Conservation (phyloP, 164 flowering plant genomes). For the Taxillus chinensis region DNA sequence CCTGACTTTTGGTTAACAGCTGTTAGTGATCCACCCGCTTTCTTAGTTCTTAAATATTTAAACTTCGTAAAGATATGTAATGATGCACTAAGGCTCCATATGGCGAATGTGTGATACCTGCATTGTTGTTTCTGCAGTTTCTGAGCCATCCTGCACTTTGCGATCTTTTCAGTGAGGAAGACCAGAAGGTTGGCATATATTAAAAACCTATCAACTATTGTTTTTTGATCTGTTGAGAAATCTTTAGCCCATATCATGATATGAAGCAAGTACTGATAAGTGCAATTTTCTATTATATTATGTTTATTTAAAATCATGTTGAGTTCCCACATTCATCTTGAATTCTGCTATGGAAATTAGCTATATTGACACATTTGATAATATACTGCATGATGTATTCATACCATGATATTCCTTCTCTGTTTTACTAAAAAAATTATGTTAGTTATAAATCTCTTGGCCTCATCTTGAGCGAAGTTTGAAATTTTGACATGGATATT, state of each 20-base stretch:
- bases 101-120: background rate
- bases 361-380: no score
- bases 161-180: conserved; percentile 36
- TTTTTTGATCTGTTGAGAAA: background rate
- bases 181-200: conserved; percentile 27
- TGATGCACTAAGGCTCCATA: no score
- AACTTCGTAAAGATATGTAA: no score
- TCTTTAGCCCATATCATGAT: background rate
- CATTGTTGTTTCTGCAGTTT: conserved; percentile 21
- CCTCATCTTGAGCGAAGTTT: no score
- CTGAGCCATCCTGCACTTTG: conserved; percentile 40
- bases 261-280: background rate
- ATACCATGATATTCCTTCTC: no score
- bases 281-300: background rate
- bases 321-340: no score
- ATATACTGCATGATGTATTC: no score
- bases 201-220: background rate
- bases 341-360: no score
- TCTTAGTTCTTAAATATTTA: no score
- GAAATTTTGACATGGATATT: no score
- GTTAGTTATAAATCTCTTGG: no score
- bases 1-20: conserved; percentile 21
- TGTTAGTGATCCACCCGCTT: conserved; percentile 2
- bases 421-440: no score
- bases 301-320: background rate